A percentile compares a stretch with the other conserved stretches of the same genome.
Conservation (phyloP, 352 stramenopile genomes). For the Hyphochytrium catenoides region DNA sequence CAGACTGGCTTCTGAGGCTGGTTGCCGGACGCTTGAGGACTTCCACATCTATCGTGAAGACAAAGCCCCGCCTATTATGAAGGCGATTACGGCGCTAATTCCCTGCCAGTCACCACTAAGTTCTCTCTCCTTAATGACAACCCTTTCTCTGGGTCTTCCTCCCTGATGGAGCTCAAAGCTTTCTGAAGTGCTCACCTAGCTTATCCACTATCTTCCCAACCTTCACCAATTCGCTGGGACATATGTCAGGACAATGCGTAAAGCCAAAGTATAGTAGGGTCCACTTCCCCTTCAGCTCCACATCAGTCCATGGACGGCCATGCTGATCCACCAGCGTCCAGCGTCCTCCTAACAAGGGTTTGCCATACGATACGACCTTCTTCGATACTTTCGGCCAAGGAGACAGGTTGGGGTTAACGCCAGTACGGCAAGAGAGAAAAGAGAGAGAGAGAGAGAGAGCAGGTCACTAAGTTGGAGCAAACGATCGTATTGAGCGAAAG, state of each 20-base stretch:
- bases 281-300: slow-evolving; percentile 74
- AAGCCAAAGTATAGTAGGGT: slow-evolving; percentile 99
- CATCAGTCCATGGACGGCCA: slow-evolving; percentile 60
- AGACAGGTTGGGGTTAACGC: too few relatives aligned
- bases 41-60: too few relatives aligned
- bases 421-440: too few relatives aligned
- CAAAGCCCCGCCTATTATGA: too few relatives aligned
- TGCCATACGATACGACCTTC: slow-evolving; percentile 65
- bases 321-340: slow-evolving; percentile 76
- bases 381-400: slow-evolving; percentile 12
- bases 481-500: background rate
- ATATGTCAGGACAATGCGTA: slow-evolving; percentile 97
- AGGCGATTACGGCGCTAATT: too few relatives aligned
- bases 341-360: slow-evolving; percentile 65
- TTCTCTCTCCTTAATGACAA: background rate
- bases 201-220: slow-evolving; percentile 83
- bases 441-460: too few relatives aligned
- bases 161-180: slow-evolving; percentile 1
- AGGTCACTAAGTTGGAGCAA: too few relatives aligned
- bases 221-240: slow-evolving; percentile 95
- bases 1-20: too few relatives aligned
- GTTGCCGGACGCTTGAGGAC: too few relatives aligned
- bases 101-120: too few relatives aligned
- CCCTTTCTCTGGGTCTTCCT: slow-evolving; percentile 10
- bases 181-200: slow-evolving; percentile 36